phyloP scores from a whole-genome alignment of 495 filamentous ascomycete genomes.

The Thermochaetoides thermophila region DNA sequence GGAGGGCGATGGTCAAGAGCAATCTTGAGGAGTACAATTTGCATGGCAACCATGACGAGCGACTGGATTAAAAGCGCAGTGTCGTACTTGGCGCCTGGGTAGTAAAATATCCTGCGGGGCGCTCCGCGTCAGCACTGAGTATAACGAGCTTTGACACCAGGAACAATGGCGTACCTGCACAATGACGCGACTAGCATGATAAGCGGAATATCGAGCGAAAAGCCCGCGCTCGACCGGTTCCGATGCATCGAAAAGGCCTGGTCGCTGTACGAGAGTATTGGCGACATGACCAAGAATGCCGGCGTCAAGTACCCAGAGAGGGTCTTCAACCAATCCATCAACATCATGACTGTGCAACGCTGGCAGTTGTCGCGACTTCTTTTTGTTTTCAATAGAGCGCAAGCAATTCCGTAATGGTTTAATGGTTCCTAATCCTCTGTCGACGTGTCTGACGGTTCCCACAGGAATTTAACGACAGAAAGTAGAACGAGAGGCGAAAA shows the following conservation, averaged over 20 bases:
- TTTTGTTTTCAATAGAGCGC: too few relatives aligned
- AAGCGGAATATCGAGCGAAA: slow-evolving; percentile 75
- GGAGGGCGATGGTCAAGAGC: slow-evolving; percentile 78
- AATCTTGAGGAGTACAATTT: slow-evolving; percentile 72
- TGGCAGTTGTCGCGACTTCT: too few relatives aligned
- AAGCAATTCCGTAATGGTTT: too few relatives aligned
- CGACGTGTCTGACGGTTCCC: too few relatives aligned
- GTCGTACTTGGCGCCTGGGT: slow-evolving; percentile 78
- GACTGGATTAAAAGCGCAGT: slow-evolving; percentile 69
- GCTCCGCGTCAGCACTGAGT: too few relatives aligned
- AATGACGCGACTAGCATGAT: slow-evolving; percentile 96
- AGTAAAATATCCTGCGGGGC: slow-evolving; percentile 67
- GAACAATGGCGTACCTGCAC: slow-evolving; percentile 53
- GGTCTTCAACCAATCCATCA: slow-evolving; percentile 28
- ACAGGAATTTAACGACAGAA: too few relatives aligned
- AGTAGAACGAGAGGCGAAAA: too few relatives aligned
- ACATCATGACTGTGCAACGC: too few relatives aligned
- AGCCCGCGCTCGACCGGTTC: slow-evolving; percentile 69
- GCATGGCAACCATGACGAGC: slow-evolving; percentile 71
- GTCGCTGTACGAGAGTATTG: slow-evolving; percentile 76
- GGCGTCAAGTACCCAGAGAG: slow-evolving; percentile 38
- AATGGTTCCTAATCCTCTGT: too few relatives aligned
- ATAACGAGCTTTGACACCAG: too few relatives aligned
- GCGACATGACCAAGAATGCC: slow-evolving; percentile 58
- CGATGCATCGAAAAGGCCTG: slow-evolving; percentile 84